Conservation (phyloP, 495 filamentous ascomycete species). For the Aeminium ludgeri region DNA sequence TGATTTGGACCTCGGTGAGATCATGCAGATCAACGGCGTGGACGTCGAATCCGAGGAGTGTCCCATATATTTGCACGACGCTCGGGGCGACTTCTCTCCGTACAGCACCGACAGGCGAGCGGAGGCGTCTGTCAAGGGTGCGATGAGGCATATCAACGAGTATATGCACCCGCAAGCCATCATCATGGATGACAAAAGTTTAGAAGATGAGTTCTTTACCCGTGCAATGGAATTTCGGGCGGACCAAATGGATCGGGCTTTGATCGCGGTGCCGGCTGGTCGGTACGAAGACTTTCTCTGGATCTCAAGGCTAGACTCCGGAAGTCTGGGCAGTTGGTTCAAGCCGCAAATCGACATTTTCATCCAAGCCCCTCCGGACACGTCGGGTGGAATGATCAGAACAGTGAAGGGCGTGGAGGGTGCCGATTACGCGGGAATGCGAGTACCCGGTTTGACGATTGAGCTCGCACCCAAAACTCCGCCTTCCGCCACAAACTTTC, state of each 20-base stretch:
- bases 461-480: constrained; percentile 59
- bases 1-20: constrained; percentile 33
- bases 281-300: constrained; percentile 47
- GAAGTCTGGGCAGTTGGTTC: constrained; percentile 59
- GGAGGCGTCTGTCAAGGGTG: constrained; percentile 20
- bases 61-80: constrained; percentile 42
- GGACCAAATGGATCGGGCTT: constrained; percentile 26
- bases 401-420: constrained; percentile 52
- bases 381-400: constrained; percentile 54
- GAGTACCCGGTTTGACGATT: constrained; percentile 54
- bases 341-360: constrained; percentile 56
- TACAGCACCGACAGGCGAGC: constrained; percentile 37
- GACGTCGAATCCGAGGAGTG: constrained; percentile 34
- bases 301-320: constrained; percentile 58
- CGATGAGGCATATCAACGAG: constrained; percentile 29
- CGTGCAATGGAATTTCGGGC: constrained; percentile 33
- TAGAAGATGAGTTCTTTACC: constrained; percentile 40
- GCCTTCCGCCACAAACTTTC: constrained; percentile 37
- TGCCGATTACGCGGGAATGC: constrained; percentile 54
- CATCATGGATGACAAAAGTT: constrained; percentile 33
- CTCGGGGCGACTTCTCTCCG: constrained; percentile 33
- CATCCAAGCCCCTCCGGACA: constrained; percentile 49
- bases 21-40: constrained; percentile 40
- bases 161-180: constrained; percentile 43
- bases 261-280: constrained; percentile 52